Evolutionary conservation across 768 basidiomycete species (phyloP).

Genomic region (Grammothele lineata): DNA sequence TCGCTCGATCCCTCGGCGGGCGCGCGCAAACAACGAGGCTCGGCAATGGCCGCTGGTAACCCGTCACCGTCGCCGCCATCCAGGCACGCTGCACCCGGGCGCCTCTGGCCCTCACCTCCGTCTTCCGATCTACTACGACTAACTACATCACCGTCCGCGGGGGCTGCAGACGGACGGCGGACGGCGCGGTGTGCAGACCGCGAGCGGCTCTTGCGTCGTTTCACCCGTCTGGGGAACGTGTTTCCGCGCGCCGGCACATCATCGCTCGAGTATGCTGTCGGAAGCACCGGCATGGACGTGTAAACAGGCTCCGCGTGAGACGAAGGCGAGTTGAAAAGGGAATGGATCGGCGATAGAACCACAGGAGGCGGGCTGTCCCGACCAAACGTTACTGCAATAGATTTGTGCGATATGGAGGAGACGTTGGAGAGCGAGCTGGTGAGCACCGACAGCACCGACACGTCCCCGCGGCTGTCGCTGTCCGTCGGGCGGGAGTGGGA

Average conservation of each 20-base stretch:
- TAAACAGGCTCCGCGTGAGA: background rate
- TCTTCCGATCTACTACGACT: no score
- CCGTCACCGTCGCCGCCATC: conserved; percentile 2
- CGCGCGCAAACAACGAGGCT: conserved; percentile 18
- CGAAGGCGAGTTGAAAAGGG: background rate
- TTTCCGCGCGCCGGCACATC: background rate
- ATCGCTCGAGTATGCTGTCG: conserved; percentile 2
- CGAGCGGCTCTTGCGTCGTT: background rate
- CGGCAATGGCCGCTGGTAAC: conserved; percentile 17
- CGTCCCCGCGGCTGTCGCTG: background rate
- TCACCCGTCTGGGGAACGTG: background rate
- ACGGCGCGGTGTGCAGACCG: background rate
- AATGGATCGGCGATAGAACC: background rate
- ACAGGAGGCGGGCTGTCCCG: background rate
- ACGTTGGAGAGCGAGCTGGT: background rate
- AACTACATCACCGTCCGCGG: no score
- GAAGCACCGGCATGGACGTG: conserved; percentile 3
- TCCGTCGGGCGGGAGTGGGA: background rate
- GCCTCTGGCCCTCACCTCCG: background rate
- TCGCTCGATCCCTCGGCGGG: background rate
- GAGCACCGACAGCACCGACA: background rate
- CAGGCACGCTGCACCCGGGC: background rate
- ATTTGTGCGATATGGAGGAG: background rate
- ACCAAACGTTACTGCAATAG: background rate
- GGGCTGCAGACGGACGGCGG: background rate